Conservation (phyloP, 352 stramenopile species). For the Detonula confervacea region DNA sequence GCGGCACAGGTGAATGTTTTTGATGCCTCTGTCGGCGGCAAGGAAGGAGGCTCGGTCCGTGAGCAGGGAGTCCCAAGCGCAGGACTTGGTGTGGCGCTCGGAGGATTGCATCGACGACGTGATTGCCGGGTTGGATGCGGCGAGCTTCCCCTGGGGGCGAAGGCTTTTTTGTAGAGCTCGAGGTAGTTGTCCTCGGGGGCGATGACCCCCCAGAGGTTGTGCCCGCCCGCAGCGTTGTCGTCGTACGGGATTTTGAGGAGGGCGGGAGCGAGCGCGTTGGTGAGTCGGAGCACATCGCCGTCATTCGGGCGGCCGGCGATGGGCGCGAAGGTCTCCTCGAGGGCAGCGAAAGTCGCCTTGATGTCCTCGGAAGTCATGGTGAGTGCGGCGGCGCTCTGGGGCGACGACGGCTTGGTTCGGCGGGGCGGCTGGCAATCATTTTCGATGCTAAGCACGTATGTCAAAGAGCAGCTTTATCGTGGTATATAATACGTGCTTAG, state of each 20-base stretch:
- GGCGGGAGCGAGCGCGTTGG: not conserved
- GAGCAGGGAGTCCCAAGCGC: not conserved
- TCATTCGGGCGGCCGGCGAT: not conserved
- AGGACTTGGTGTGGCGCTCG: too few species aligned
- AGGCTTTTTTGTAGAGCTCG: not conserved
- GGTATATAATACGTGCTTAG: not conserved
- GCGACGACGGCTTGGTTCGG: too few species aligned
- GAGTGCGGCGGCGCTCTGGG: not conserved
- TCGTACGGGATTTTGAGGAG: constrained; percentile 6
- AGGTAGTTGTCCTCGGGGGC: not conserved
- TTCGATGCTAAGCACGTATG: not conserved
- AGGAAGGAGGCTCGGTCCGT: not conserved
- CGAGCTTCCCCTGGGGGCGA: too few species aligned
- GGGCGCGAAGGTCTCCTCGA: not conserved
- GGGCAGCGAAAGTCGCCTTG: not conserved
- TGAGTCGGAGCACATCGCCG: not conserved
- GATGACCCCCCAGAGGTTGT: constrained; percentile 1
- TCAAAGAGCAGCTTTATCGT: not conserved
- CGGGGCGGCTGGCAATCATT: too few species aligned
- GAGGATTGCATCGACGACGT: too few species aligned
- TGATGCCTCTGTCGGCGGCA: not conserved
- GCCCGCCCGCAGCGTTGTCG: not conserved
- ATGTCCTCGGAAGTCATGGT: not conserved
- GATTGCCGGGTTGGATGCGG: too few species aligned
- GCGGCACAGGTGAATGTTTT: not conserved